Conservation (phyloP, 1,139 yeast species). For the Blastobotrys petasosporus region DNA sequence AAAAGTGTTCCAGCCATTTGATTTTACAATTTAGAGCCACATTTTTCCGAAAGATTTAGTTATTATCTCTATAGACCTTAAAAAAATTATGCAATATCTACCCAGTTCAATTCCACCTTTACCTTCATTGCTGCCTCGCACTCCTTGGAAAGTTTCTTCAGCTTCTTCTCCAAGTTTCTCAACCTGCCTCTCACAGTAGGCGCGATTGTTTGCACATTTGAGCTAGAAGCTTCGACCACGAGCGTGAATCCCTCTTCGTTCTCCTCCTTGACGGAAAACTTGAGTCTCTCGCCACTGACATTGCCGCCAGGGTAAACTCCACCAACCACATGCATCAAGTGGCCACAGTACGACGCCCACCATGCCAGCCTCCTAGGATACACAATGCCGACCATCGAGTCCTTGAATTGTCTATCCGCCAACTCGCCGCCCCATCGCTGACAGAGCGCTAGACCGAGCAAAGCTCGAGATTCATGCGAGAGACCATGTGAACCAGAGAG, state of each 20-base stretch:
- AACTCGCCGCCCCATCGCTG: constrained; percentile 73
- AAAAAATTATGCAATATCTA: neutral
- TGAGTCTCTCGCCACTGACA: constrained; percentile 47
- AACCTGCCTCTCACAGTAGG: constrained; percentile 28
- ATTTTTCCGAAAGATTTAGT: neutral
- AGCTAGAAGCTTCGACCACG: constrained; percentile 20
- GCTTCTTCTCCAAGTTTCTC: constrained; percentile 27
- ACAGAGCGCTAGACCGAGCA: constrained; percentile 61
- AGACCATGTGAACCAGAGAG: constrained; percentile 66
- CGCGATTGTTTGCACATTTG: constrained; percentile 26
- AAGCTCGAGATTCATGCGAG: constrained; percentile 58
- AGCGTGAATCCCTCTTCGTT: constrained; percentile 24
- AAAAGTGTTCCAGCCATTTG: constrained; percentile 42
- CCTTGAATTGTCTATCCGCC: constrained; percentile 43
- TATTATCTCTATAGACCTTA: no score
- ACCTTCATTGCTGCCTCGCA: constrained; percentile 24
- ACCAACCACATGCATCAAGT: constrained; percentile 63
- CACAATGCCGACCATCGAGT: constrained; percentile 36
- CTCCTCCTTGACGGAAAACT: constrained; percentile 26
- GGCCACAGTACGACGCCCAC: constrained; percentile 65
- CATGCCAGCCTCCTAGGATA: constrained; percentile 35
- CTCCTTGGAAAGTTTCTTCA: constrained; percentile 28
- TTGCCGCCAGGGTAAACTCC: constrained; percentile 73
- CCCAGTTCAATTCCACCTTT: constrained; percentile 25
- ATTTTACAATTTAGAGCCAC: constrained; percentile 31